Conservation (phyloP, 331 rosid genomes). For the Quercus tomentella region DNA sequence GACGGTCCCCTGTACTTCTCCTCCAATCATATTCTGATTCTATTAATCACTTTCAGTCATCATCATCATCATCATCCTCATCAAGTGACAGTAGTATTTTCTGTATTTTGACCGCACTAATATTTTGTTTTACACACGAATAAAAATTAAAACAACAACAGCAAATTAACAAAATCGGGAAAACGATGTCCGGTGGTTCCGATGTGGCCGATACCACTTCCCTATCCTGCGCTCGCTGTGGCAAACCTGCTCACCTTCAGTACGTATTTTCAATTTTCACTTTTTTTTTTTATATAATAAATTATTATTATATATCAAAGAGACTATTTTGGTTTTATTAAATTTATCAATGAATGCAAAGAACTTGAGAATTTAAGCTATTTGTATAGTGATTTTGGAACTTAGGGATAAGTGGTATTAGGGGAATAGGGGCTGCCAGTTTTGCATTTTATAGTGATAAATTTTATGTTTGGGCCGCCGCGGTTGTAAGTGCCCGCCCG, state of each 20-base stretch:
- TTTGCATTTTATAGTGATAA: background rate
- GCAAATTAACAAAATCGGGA: background rate
- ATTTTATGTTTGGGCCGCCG: too few relatives aligned
- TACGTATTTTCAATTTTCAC: slow-evolving; percentile 10
- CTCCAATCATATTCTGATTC: background rate
- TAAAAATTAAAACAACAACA: background rate
- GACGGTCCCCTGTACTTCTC: background rate
- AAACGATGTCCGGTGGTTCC: slow-evolving; percentile 58
- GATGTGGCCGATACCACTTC: slow-evolving; percentile 34
- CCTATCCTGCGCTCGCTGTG: slow-evolving; percentile 65
- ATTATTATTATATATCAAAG: too few relatives aligned
- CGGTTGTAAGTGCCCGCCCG: background rate
- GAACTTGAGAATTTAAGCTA: too few relatives aligned
- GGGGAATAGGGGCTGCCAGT: background rate
- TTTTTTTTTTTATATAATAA: background rate
- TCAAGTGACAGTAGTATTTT: too few relatives aligned
- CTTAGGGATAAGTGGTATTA: too few relatives aligned
- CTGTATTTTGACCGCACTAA: too few relatives aligned
- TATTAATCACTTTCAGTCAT: too few relatives aligned
- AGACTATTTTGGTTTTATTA: too few relatives aligned
- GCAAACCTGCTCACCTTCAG: slow-evolving; percentile 85
- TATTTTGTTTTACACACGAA: background rate
- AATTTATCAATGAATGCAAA: too few relatives aligned
- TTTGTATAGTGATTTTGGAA: too few relatives aligned
- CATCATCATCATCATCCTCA: too few relatives aligned